Base-by-base conservation (phyloP, 139 green algal species). In the Haematococcus lacustris region DNA sequence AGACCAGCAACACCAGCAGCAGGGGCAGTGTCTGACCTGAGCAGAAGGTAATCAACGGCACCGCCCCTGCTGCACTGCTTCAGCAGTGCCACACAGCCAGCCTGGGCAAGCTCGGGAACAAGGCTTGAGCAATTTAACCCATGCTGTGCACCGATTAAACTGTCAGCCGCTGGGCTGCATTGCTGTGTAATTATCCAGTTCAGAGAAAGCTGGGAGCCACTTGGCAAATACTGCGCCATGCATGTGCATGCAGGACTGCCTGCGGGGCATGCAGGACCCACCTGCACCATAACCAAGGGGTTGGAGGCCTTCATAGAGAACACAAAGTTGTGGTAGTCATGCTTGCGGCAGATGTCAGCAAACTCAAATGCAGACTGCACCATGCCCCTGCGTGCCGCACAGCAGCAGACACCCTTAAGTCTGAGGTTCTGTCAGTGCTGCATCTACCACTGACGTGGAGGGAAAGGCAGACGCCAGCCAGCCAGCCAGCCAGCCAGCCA, bases 231-330 rank as follows among this genome's bases (percentile, higher is more conserved):
- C 25, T 4, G 38, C 33, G 5, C 23, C 47, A 51, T 40, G 30
- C 6, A 73, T 17, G 60, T 57, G n/a, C 62, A 7, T 51, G 47
- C 28, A 21, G 43, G 17, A 33, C 32, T 25, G 26, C 23, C 38
- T 5, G 17, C 9, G 43, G 43, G 9, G 43, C 17, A 17, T n/a
- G 70, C 66, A 51, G 3, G 1, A 67, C 71, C 1, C 47, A 77
- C 51, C 69, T 85, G 73, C 38, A 98, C 92, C 94, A 98, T 98
- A 60, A 98, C 92, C 71, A 97, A 78, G 0, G 94, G 93, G 84
- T 98, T 98, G 81, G 84, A 93, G 25, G 94, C 94, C 89, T 99
- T 99, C 95, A 99, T 99, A 78, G 84, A 94, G 87, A 99, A 99
- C 41, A 98, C 64, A 69, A 99, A 98, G 87, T 99, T 99, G 87